Base-by-base conservation (phyloP, 129 eudicot species). In the Saposhnikovia divaricata region DNA sequence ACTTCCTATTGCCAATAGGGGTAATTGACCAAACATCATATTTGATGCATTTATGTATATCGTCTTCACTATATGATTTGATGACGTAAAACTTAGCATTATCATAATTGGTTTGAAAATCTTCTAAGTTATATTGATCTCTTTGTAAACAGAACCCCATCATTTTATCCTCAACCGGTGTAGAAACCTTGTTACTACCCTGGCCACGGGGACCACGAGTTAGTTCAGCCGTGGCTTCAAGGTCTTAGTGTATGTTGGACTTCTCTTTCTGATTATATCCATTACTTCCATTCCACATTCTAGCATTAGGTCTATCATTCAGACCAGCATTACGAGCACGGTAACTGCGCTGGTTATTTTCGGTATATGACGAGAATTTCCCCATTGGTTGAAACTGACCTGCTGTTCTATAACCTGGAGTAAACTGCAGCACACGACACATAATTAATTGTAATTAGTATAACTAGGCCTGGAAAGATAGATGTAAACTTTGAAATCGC, bases 21-120 rank as follows among this genome's bases (percentile, higher is more conserved):
- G n/a, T n/a, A n/a, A n/a, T n/a, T n/a, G n/a, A n/a, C n/a, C n/a
- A n/a, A n/a, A n/a, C n/a, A n/a, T n/a, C n/a, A n/a, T n/a, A n/a
- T n/a, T n/a, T n/a, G n/a, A n/a, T n/a, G n/a, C n/a, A n/a, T n/a
- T n/a, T n/a, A n/a, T n/a, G n/a, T n/a, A n/a, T n/a, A n/a, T n/a
- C n/a, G n/a, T n/a, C n/a, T n/a, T n/a, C 97, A 72, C 98, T 94
- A 76, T 87, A 94, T 3, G 98, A 94, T 81, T 94, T 94, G 42
- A 94, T 91, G 16, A 91, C 92, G 65, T 55, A 94, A 31, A 91
- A 94, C 85, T 94, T 91, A 1, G 97, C 98, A 69, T 85, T 77
- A 28, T 89, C 91, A 25, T 90, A 88, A 69, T 87, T 84, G 25
- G 82, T 88, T 70, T 73, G 80, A 79, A 94, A 94, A 3, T 82